Evolutionary conservation across 202 grass and related monocot species (phyloP), one percentile per base, ranked within the genome.

Genomic region (Setaria viridis): DNA sequence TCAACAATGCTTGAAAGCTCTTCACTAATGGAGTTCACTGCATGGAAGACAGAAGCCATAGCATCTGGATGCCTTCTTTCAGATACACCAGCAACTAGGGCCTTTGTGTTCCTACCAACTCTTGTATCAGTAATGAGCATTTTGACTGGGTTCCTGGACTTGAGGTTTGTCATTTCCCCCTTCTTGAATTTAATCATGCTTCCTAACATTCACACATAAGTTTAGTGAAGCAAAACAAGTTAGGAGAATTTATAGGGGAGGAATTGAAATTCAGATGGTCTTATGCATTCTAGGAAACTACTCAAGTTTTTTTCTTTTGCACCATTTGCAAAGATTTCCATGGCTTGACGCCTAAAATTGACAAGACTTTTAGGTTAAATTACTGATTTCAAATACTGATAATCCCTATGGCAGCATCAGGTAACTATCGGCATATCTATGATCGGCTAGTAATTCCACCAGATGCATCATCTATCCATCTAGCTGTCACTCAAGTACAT

Each of bases 151-250:
- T 91, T 89, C 63, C 34, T 70, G 43, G 91, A 92, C 72, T 72
- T 86, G 14, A 99, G 79, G 66, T 85, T 92, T 25, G 75, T 88
- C 66, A 92, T 69, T 42, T 89, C 91, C 21, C 91, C 94, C 68
- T 86, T 91, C 51, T 92, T 99, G 79, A 99, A 99, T 80, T 92
- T 95, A 68, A 99, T 99, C 96, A 99, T 94, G 72, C 84, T 94
- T 14, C 93, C 93, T 98, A 84, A 45, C 11, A 91, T 73, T 83
- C 67, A 82, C 57, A 34, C 30, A 75, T 16, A 21, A 70, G 20
- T 50, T 65, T 14, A 65, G 69, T 82, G 39, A 84, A 62, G 10
- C 47, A 57, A 37, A 78, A 62, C 17, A 30, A 67, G 39, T 7
- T 46, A 69, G 34, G 43, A 30, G 29, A 35, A 57, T 54, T 73